Evolutionary conservation across 495 filamentous ascomycete species (phyloP).

Genomic region (Hypoxylon perforatum): DNA sequence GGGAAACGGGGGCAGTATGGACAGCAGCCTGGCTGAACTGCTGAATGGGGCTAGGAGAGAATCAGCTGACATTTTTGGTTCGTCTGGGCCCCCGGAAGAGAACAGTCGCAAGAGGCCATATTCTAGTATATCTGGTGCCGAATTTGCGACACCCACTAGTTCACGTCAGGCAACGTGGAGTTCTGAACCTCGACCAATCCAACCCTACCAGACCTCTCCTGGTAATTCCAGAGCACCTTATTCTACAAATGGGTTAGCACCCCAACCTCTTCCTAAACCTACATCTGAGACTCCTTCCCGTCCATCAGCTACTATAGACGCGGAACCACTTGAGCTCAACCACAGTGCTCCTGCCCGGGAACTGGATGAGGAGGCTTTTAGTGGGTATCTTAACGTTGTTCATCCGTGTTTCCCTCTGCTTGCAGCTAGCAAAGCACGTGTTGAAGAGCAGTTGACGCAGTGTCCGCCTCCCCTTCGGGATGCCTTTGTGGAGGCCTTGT

Average conservation of each 20-base stretch:
- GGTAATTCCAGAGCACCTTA: conserved; percentile 44
- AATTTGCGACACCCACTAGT: conserved; percentile 48
- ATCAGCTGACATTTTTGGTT: conserved; percentile 51
- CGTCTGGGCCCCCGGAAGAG: conserved; percentile 49
- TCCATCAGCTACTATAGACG: conserved; percentile 47
- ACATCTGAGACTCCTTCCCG: conserved; percentile 43
- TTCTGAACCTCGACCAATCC: conserved; percentile 53
- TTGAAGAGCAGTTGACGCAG: conserved; percentile 69
- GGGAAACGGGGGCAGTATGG: conserved; percentile 33
- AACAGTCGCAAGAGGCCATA: conserved; percentile 56
- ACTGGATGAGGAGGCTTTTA: conserved; percentile 57
- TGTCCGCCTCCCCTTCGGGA: conserved; percentile 71
- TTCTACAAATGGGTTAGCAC: conserved; percentile 56
- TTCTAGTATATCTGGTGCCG: conserved; percentile 57
- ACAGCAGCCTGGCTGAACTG: conserved; percentile 42
- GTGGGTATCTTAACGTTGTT: conserved; percentile 76
- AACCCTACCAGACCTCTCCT: conserved; percentile 50
- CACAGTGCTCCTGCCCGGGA: conserved; percentile 47
- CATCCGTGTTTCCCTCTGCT: conserved; percentile 82
- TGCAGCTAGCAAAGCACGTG: conserved; percentile 70
- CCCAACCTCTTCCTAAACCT: conserved; percentile 46
- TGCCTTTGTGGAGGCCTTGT: conserved; percentile 77
- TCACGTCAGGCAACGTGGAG: conserved; percentile 48
- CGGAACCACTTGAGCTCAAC: conserved; percentile 40
- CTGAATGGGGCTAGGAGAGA: conserved; percentile 46